Evolutionary conservation across 1,139 yeast genomes (phyloP), one percentile per base, ranked within the genome.

Genomic region (Entelexis sorbosivorans): DNA sequence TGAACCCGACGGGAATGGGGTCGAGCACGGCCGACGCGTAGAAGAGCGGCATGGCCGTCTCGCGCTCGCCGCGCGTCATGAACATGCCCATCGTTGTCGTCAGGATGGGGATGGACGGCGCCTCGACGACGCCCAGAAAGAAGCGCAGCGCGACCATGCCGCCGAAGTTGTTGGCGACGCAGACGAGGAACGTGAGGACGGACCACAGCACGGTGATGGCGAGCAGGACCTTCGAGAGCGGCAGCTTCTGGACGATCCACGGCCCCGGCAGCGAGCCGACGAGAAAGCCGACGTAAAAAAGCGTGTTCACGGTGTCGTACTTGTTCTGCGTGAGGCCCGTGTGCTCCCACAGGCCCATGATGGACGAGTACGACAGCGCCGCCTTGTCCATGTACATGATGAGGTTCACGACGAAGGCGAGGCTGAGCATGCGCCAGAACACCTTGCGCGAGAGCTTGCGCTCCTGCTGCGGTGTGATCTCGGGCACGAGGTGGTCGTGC

Each of bases 351-450:
- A 73, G 61, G 0, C 72, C 76, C 44, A 72, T 64, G 26, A 73
- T 66, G 1, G 74, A 63, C 31, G 72, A 69, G 56, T 72, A 74
- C 1, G 74, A 69, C 44, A 72, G 59, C 2, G 75, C 68, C 3
- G 75, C 71, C 56, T 73, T 73, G 58, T 73, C 77, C 65, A 72
- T 68, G 58, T 71, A 73, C 57, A 72, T 61, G 16, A 71, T 54
- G 51, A 70, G 56, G 58, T 72, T 68, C 22, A 71, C 63, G n/a
- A 66, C 40, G 46, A 68, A 66, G 2, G 69, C 66, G 26, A 69
- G 56, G 1, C 68, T 63, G n/a, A 72, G 63, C 2, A 72, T 64
- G 38, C 67, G 63, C 56, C 62, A 61, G 22, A 64, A 56, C 6
- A 72, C 64, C 54, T 72, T 72, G 31, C 67, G 56, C 19, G 65